Percentiles rank a stretch among this genome's conserved stretches.
Conservation (phyloP, 2,329 filamentous ascomycete species). For the Ophiostoma sp. region DNA sequence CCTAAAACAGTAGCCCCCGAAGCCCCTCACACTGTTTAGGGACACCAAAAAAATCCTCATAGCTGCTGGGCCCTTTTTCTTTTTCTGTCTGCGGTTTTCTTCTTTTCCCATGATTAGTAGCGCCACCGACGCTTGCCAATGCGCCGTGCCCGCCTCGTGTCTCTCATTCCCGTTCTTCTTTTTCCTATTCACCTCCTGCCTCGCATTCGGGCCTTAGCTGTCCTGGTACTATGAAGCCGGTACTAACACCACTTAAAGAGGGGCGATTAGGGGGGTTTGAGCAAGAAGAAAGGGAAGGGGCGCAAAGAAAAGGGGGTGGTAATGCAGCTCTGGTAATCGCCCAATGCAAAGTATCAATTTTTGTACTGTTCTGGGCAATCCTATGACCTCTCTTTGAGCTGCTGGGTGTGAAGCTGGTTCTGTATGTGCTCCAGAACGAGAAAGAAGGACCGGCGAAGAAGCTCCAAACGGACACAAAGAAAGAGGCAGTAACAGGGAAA, state of each 20-base stretch:
- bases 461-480: background rate
- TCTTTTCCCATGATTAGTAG: slow-evolving; percentile 6
- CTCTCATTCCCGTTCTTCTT: background rate
- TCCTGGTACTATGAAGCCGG: background rate
- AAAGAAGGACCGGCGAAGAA: background rate
- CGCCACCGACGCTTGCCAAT: slow-evolving; percentile 9
- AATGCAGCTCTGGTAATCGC: background rate
- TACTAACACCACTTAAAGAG: background rate
- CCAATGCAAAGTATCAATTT: background rate
- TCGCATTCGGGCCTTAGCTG: slow-evolving; percentile 1
- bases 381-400: background rate
- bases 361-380: background rate
- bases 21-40: background rate
- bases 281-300: background rate
- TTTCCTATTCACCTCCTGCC: background rate
- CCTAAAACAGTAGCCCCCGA: slow-evolving; percentile 22
- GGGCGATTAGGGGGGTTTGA: background rate
- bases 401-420: background rate
- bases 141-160: background rate
- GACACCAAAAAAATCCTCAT: background rate
- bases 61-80: background rate
- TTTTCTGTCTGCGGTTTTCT: background rate
- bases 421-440: background rate
- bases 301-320: background rate
- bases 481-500: background rate